Conservation (phyloP, 768 basidiomycete species). For the Lactarius sp. region DNA sequence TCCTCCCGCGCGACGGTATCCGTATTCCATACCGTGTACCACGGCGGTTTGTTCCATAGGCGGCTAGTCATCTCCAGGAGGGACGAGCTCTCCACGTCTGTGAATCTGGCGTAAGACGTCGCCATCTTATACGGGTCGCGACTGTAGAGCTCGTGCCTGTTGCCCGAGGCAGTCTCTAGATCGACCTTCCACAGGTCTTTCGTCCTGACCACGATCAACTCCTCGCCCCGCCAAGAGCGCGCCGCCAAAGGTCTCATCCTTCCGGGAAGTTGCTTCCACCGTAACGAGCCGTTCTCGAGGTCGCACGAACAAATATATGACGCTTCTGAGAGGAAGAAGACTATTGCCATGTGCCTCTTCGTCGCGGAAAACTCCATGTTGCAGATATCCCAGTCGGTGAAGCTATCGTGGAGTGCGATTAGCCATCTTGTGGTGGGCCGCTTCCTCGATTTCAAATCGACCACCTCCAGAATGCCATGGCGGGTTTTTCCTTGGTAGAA, state of each 20-base stretch:
- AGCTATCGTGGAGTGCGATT: conserved; percentile 16
- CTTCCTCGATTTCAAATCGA: conserved; percentile 10
- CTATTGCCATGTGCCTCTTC: conserved; percentile 6
- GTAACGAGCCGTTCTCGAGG: conserved; percentile 14
- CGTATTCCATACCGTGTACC: conserved; percentile 12
- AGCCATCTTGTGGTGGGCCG: conserved; percentile 14
- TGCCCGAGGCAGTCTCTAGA: background rate
- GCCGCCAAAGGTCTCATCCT: conserved; percentile 12
- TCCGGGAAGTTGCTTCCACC: conserved; percentile 13
- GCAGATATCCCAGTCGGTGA: conserved; percentile 14
- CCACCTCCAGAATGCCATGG: conserved; percentile 12
- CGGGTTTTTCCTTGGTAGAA: conserved; percentile 11
- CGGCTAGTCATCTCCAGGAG: conserved; percentile 14
- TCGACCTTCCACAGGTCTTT: conserved; percentile 19
- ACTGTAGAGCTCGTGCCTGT: conserved; percentile 9
- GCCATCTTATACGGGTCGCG: conserved; percentile 15
- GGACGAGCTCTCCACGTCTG: background rate
- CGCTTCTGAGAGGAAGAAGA: conserved; percentile 12
- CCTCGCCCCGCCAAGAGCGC: conserved; percentile 8
- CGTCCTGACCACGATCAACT: conserved; percentile 14
- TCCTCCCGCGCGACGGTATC: conserved; percentile 3
- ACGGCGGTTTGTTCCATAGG: conserved; percentile 17
- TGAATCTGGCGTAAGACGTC: conserved; percentile 14
- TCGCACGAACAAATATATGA: conserved; percentile 17
- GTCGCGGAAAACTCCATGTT: conserved; percentile 19